A percentile compares a stretch with the other conserved stretches of the same genome.
These are phyloP conservation scores for Xylariaceae sp. DNA, from an alignment of 2,329 filamentous ascomycete species.

Conservation along the genomic window DNA sequence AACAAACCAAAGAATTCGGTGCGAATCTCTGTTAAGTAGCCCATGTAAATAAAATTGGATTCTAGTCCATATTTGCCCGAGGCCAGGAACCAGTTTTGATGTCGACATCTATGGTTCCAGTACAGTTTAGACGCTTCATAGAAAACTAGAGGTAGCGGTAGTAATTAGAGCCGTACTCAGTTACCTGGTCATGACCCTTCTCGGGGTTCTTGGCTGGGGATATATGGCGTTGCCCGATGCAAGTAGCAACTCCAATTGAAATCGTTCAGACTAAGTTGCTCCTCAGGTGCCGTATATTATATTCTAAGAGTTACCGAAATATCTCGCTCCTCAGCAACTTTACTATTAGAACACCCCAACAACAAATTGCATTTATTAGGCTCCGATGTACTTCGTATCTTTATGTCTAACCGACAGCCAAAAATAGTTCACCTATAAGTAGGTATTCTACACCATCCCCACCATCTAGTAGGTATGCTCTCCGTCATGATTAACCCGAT, in stretches of 20 bases:
- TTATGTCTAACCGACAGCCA: too few species aligned
- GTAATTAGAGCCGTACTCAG: background rate
- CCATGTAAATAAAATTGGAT: background rate
- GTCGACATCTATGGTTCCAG: background rate
- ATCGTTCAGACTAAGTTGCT: background rate
- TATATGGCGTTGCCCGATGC: background rate
- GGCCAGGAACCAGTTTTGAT: background rate
- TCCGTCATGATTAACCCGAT: too few species aligned
- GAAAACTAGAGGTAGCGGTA: background rate
- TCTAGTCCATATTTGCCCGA: background rate
- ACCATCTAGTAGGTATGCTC: too few species aligned
- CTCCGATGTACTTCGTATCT: too few species aligned
- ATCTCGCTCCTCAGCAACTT: background rate
- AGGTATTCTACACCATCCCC: too few species aligned
- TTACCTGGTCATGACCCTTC: background rate
- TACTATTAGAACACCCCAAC: background rate
- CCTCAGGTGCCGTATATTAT: background rate
- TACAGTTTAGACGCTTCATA: background rate
- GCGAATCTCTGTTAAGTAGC: background rate
- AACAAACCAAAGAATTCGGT: background rate
- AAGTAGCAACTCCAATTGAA: background rate
- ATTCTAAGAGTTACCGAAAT: background rate
- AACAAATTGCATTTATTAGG: too few species aligned
- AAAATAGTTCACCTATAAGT: too few species aligned
- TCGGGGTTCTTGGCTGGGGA: background rate